Percentiles rank a stretch among this genome's conserved stretches.
These are phyloP conservation scores for Leccinum incarnatum DNA, from an alignment of 768 basidiomycete genomes.

Conservation along the genomic window DNA sequence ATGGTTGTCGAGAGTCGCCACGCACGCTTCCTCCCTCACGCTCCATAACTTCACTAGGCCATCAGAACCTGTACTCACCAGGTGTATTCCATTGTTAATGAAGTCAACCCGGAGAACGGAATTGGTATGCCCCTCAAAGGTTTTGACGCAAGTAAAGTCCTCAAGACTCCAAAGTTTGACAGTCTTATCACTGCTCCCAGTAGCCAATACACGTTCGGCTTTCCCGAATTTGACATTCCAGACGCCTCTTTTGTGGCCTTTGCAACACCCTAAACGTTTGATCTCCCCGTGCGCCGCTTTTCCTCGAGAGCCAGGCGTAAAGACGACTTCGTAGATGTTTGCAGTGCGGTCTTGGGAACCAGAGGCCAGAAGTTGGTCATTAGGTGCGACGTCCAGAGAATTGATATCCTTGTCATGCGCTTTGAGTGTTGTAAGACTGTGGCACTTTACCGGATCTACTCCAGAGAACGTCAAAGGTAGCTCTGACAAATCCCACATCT, in stretches of 20 bases:
- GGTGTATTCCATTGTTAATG: constrained; percentile 75
- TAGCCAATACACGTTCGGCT: constrained; percentile 81
- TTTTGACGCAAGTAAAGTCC: constrained; percentile 91
- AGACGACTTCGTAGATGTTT: constrained; percentile 82
- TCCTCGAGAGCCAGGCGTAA: constrained; percentile 38
- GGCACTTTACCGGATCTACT: constrained; percentile 47
- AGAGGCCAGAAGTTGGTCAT: constrained; percentile 84
- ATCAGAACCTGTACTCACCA: constrained; percentile 90
- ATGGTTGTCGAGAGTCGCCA: constrained; percentile 90
- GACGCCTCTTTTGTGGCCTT: constrained; percentile 95
- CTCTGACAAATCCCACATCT: constrained; percentile 91
- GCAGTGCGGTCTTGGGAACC: constrained; percentile 96
- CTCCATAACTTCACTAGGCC: constrained; percentile 97
- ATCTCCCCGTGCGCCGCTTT: constrained; percentile 63
- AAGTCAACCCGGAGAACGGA: constrained; percentile 94
- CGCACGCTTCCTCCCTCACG: constrained; percentile 82
- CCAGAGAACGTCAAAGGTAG: constrained; percentile 36
- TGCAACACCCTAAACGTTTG: constrained; percentile 79
- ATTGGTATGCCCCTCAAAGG: constrained; percentile 98
- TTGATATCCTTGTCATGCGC: constrained; percentile 99
- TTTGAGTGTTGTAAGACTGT: constrained; percentile 79
- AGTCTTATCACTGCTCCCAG: constrained; percentile 93
- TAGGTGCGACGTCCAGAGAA: constrained; percentile 87
- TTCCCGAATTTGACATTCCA: constrained; percentile 91
- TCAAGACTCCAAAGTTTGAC: constrained; percentile 93